Percentiles rank a stretch among this genome's conserved stretches.
Evolutionary conservation across 768 basidiomycete genomes (phyloP).

Genomic region (Mycena maculata): DNA sequence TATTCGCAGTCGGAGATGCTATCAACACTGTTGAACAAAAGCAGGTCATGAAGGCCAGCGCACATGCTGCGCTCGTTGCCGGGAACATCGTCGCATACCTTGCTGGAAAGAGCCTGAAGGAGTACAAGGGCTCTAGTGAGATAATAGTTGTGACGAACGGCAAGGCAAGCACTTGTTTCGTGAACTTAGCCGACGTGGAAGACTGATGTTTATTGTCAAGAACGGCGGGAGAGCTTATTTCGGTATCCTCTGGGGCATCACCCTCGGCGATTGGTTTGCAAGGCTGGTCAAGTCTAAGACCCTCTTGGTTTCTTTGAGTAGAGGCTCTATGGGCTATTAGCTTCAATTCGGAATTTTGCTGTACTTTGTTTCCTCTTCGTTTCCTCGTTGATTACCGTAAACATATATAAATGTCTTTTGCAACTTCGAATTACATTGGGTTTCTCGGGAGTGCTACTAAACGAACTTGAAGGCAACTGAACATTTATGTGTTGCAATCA

Average conservation of each 20-base stretch:
- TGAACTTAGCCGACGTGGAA: neutral
- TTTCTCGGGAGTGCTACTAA: too few species aligned
- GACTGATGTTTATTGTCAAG: slow-evolving; percentile 39
- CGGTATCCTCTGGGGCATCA: slow-evolving; percentile 56
- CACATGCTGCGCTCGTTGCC: slow-evolving; percentile 56
- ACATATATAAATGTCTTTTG: too few species aligned
- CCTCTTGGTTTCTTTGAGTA: slow-evolving; percentile 33
- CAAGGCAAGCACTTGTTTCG: slow-evolving; percentile 51
- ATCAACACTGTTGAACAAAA: slow-evolving; percentile 68
- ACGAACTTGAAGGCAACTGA: too few species aligned
- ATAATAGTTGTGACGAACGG: slow-evolving; percentile 66
- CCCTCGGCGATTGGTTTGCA: slow-evolving; percentile 57
- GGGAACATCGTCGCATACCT: slow-evolving; percentile 58
- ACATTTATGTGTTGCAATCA: too few species aligned
- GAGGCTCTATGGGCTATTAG: slow-evolving; percentile 24
- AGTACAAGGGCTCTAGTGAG: slow-evolving; percentile 64
- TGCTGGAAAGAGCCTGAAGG: slow-evolving; percentile 44
- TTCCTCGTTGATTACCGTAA: too few species aligned
- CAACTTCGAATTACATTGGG: too few species aligned
- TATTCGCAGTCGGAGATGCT: slow-evolving; percentile 71
- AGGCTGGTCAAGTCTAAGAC: slow-evolving; percentile 43
- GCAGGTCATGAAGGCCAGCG: slow-evolving; percentile 57
- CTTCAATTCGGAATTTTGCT: too few species aligned
- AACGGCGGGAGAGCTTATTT: slow-evolving; percentile 53
- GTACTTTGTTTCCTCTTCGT: too few species aligned